A percentile compares a stretch with the other conserved stretches of the same genome.
phyloP scores from a whole-genome alignment of 2,329 filamentous ascomycete species.

The Phialocephala subalpina region DNA sequence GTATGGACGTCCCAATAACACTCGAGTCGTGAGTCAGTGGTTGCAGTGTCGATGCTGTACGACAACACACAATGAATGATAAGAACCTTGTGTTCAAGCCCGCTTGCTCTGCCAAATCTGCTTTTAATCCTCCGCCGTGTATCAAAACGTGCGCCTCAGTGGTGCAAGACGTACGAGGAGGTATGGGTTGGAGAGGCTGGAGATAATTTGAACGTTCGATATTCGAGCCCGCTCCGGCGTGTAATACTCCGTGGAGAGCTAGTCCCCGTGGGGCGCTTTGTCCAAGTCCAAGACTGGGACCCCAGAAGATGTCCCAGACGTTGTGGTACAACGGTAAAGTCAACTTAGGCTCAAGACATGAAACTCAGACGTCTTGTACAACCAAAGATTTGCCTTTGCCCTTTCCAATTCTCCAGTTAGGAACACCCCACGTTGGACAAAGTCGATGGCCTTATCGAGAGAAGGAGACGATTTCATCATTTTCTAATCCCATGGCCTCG shows the following conservation, averaged over 20 bases:
- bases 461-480: slow-evolving; percentile 26
- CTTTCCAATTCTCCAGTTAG: neutral
- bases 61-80: slow-evolving; percentile 12
- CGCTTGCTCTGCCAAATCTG: slow-evolving; percentile 8
- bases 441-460: neutral
- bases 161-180: slow-evolving; percentile 2
- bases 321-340: neutral
- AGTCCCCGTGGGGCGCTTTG: slow-evolving; percentile 2
- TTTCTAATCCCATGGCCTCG: slow-evolving; percentile 26
- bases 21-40: neutral
- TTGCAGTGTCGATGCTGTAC: slow-evolving; percentile 7
- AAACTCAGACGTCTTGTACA: neutral
- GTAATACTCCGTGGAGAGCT: slow-evolving; percentile 4
- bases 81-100: slow-evolving; percentile 16
- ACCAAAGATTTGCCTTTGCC: neutral
- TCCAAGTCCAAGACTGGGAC: neutral
- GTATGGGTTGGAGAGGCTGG: neutral
- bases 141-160: slow-evolving; percentile 11
- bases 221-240: slow-evolving; percentile 9
- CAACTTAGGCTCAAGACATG: slow-evolving; percentile 8
- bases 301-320: neutral
- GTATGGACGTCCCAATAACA: neutral
- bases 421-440: slow-evolving; percentile 16
- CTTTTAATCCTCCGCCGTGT: slow-evolving; percentile 7
- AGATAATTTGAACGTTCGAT: neutral